A percentile compares a stretch with the other conserved stretches of the same genome.
phyloP scores from a whole-genome alignment of 2,329 filamentous ascomycete genomes.

The Endothia cerciana region DNA sequence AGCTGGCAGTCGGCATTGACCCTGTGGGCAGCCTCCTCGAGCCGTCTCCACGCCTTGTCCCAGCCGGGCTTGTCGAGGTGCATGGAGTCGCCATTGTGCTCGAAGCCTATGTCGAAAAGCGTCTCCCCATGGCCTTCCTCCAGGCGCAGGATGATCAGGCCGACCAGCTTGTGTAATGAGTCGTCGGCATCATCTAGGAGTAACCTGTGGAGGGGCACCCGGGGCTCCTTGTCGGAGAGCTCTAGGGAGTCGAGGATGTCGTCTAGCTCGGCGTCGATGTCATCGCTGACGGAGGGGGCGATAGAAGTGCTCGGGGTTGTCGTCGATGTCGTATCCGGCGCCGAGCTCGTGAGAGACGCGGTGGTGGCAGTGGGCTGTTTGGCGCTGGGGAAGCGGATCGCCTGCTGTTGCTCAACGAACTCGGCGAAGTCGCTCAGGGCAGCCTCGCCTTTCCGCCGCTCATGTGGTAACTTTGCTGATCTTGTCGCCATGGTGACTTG shows the following conservation, averaged over 20 bases:
- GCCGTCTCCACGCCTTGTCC: constrained; percentile 68
- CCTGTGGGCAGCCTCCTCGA: constrained; percentile 67
- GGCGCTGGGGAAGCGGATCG: constrained; percentile 61
- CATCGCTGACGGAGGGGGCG: constrained; percentile 36
- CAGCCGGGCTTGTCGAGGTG: constrained; percentile 74
- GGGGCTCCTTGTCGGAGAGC: constrained; percentile 69
- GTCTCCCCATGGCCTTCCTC: constrained; percentile 86
- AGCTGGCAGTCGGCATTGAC: constrained; percentile 77
- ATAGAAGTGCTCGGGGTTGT: constrained; percentile 35
- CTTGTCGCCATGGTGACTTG: constrained; percentile 55
- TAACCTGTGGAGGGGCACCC: constrained; percentile 74
- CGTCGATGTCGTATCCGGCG: neutral
- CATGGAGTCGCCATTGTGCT: constrained; percentile 89
- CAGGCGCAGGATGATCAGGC: constrained; percentile 69
- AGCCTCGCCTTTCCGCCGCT: constrained; percentile 84
- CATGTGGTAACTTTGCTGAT: constrained; percentile 67
- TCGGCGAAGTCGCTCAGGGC: constrained; percentile 96
- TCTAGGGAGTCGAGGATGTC: constrained; percentile 91
- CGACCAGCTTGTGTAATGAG: constrained; percentile 64
- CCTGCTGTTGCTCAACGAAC: constrained; percentile 94
- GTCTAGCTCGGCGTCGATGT: constrained; percentile 82
- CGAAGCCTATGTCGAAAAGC: constrained; percentile 88
- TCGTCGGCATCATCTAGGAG: constrained; percentile 68
- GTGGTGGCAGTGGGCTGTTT: neutral
- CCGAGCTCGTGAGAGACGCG: neutral